Evolutionary conservation across 306 rosid genomes (phyloP), one percentile per base, ranked within the genome.

Genomic region (Begonia peltatifolia): DNA sequence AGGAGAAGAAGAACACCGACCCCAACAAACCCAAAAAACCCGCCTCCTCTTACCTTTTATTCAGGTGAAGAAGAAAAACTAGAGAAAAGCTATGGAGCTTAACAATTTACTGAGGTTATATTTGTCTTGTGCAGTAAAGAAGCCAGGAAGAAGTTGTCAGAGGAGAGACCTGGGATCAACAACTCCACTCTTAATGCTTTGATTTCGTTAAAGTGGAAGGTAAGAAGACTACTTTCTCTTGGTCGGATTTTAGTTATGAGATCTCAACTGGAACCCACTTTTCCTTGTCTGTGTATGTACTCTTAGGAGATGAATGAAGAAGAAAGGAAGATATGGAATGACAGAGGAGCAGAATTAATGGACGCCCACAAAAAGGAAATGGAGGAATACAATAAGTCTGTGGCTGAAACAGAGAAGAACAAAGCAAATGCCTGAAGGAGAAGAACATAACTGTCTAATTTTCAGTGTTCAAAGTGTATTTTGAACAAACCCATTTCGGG

Each of bases 11-110:
- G 74, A 22, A 12, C 23, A 68, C 50, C 55, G 97, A 90, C 57
- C 93, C 94, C 22, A 90, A 90, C 84, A 86, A 59, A 71, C 96
- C 99, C 0, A 90, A 81, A 74, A 86, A 77, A 52, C 99, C 94
- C 12, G 76, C 99, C 53, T 76, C 88, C 17, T 86, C 96, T 0
- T 92, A 59, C 75, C 9, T 86, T 58, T 9, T 86, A 17, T 86
- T 79, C 79, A 66, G 94, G 94, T 80, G 14, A 14, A 50, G 36
- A 8, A 30, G 15, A 57, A 38, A 11, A 44, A 44, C 48, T 44
- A 10, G 48, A 44, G 48, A 44, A 44, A 44, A 10, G 48, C 14
- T 44, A 44, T 10, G 48, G n/a, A 10, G 48, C 48, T 44, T 12
- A 30, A 30, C 38, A 7, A 30, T 30, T 5, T 30, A 30, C 38